Evolutionary conservation across 1,284 basidiomycete species (phyloP), one percentile per base, ranked within the genome.

Genomic region (Cerioporus squamosus): DNA sequence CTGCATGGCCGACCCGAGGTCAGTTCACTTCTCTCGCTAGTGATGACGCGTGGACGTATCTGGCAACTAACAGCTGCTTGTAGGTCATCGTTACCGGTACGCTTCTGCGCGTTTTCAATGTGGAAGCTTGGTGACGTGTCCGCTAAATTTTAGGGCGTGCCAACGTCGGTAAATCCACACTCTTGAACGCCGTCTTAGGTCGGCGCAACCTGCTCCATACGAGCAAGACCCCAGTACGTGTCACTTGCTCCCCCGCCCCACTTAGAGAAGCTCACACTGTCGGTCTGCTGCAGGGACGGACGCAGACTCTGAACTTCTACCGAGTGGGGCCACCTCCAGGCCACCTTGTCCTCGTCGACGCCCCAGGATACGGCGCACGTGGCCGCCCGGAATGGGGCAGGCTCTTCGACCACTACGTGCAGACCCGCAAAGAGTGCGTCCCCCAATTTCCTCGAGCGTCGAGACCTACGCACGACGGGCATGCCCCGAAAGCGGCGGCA

Each of bases 361-460:
- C 90, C 9, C 90, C 90, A 4, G 90, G 90, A 7, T 93, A 92
- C 67, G 90, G 90, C 46, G 71, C 78, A n/a, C 79, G 88, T 53
- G 90, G 90, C 10, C 79, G 88, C 45, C 78, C 80, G 24, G 87
- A 90, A 72, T 92, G 90, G 90, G 90, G 90, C 1, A 66, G 75
- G 36, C 64, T 90, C 2, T 90, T 91, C 70, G 77, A 88, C 53
- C 72, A 82, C 45, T 92, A 91, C 67, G 63, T 90, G 17, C 68
- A 78, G 48, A 81, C 73, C 29, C 82, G 90, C 23, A 70, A 80
- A 66, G 78, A 87, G 89, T 91, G 12, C 14, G 33, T 36, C 33
- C 33, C 33, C 10, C 33, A 14, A 3, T 36, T 1, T 12, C 8
- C 33, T 36, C 33, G 33, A 29, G 26, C 5, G 6, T 29, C 26